phyloP scores from a whole-genome alignment of 345 rosid genomes.

The Linum lewisii region DNA sequence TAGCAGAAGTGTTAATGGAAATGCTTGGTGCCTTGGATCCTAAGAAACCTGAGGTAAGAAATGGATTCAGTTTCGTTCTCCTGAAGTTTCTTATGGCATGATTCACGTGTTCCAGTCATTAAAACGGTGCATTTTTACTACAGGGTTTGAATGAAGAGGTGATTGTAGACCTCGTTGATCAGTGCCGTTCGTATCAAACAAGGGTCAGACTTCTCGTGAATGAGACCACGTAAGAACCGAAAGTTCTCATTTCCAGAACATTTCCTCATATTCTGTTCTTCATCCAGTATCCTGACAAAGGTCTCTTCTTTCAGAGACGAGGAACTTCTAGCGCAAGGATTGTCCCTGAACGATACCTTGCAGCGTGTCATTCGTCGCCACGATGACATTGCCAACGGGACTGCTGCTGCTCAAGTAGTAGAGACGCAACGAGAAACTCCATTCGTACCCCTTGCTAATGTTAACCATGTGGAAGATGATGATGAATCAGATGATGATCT shows the following conservation, averaged over 20 bases:
- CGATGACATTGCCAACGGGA: slow-evolving; percentile 72
- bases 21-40: slow-evolving; percentile 88
- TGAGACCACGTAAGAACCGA: slow-evolving; percentile 45
- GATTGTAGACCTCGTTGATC: slow-evolving; percentile 82
- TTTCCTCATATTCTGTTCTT: neutral
- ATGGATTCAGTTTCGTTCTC: neutral
- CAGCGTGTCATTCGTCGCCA: slow-evolving; percentile 77
- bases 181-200: slow-evolving; percentile 77
- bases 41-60: slow-evolving; percentile 56
- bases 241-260: neutral
- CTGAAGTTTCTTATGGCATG: no score
- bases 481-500: slow-evolving; percentile 89
- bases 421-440: slow-evolving; percentile 23
- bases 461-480: slow-evolving; percentile 39
- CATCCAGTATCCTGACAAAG: slow-evolving; percentile 15
- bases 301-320: slow-evolving; percentile 51
- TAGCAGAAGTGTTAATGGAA: slow-evolving; percentile 69
- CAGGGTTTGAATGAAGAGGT: slow-evolving; percentile 85
- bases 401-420: slow-evolving; percentile 22
- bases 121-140: slow-evolving; percentile 6
- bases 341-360: slow-evolving; percentile 72
- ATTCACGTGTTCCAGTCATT: no score
- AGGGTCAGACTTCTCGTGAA: slow-evolving; percentile 80
- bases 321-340: slow-evolving; percentile 69
- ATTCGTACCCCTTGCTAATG: slow-evolving; percentile 42